Evolutionary conservation across 345 rosid genomes (phyloP), one percentile per base, ranked within the genome.

Genomic region (Hibiscus mutabilis): DNA sequence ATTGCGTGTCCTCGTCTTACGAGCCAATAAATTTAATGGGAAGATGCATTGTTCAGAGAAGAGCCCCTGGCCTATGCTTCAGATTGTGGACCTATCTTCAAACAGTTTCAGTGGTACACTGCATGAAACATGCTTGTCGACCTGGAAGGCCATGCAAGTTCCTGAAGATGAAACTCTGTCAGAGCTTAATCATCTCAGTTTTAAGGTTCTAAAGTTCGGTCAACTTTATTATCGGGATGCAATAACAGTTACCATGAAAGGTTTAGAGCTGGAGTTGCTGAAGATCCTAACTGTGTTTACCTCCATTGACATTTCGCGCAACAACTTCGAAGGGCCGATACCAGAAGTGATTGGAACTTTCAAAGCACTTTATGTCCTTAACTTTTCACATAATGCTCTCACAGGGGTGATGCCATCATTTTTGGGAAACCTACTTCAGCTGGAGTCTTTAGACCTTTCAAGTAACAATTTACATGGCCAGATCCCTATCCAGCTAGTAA

Each of bases 1-100:
- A 40, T 76, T 86, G 66, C 77, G 66, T 2, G 84, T 77, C 42
- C 88, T 83, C 7, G 78, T 80, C 46, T 56, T 86, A 61, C 72
- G 85, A 18, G 65, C 22, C 2, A 86, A 86, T 66, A 53, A 0
- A 0, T 80, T 86, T 12, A 47, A 6, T 1, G 88, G 86, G 0
- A 0, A 0, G 0, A 55, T 82, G n/a, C 58, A 66, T 35, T 84
- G 86, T 57, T 16, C 18, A 0, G 3, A 25, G 10, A 47, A 6
- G 9, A 5, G 0, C 0, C 18, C 42, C 42, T 63, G 49, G 51
- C 51, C 16, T 7, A 18, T 5, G 10, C 68, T 63, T 37, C 68
- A 63, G 51, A 63, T 63, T 19, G 29, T 63, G 19, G 68, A 63
- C 51, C 2, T 63, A n/a, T 21, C 68, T 4, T 63, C 68, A 2